Conservation (phyloP, 2,329 filamentous ascomycete species). For the Annulohypoxylon truncatum region DNA sequence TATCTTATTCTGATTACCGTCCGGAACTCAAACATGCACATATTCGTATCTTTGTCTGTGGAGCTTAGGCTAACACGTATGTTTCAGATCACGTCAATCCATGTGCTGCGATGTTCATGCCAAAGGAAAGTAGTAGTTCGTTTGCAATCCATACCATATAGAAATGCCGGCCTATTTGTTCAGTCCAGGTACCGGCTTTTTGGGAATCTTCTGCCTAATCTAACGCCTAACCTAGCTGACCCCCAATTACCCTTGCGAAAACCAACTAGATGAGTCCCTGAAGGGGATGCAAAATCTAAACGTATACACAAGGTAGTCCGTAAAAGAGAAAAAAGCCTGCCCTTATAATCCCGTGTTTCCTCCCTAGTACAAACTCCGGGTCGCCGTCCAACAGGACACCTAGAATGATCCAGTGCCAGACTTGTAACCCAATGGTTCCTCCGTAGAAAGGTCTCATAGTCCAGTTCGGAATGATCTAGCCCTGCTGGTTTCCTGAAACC, state of each 20-base stretch:
- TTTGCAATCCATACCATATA: not conserved
- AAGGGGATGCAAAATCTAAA: conserved; percentile 25
- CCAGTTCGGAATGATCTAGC: not conserved
- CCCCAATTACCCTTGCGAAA: conserved; percentile 7
- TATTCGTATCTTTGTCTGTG: not conserved
- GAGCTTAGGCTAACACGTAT: conserved; percentile 18
- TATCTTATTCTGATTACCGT: conserved; percentile 48
- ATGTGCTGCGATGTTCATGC: not conserved
- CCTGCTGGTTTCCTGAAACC: not conserved
- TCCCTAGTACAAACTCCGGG: not conserved
- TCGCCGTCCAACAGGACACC: not conserved
- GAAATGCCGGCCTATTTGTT: conserved; percentile 2
- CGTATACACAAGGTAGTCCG: conserved; percentile 1
- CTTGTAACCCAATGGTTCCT: not conserved
- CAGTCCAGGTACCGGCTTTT: conserved; percentile 7
- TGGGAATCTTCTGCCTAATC: conserved; percentile 19
- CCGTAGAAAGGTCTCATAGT: not conserved
- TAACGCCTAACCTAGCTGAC: conserved; percentile 22
- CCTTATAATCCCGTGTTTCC: not conserved
- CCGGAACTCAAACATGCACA: conserved; percentile 7
- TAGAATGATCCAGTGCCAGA: not conserved
- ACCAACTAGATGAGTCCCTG: not conserved
- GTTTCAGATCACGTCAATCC: conserved; percentile 10
- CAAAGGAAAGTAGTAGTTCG: conserved; percentile 4
- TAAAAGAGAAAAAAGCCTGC: conserved; percentile 1